A percentile compares a stretch with the other conserved stretches of the same genome.
Conservation (phyloP, 2,329 filamentous ascomycete genomes). For the Anthostomella pinea region DNA sequence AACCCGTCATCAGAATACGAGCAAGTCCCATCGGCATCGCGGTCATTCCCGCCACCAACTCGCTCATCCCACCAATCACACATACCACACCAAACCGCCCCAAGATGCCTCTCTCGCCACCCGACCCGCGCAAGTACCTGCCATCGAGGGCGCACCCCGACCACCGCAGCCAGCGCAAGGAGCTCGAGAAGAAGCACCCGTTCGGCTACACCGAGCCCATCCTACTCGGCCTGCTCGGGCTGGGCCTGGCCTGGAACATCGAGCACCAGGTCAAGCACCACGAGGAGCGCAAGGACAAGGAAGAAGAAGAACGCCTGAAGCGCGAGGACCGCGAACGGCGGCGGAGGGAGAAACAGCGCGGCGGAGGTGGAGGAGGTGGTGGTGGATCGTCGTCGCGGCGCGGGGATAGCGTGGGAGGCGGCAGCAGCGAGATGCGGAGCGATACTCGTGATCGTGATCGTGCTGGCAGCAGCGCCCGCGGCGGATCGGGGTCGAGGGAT, state of each 20-base stretch:
- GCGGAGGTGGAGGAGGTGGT: no score
- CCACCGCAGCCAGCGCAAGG: conserved; percentile 35
- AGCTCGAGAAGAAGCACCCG: conserved; percentile 38
- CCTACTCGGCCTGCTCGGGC: conserved; percentile 28
- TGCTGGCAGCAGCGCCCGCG: not conserved
- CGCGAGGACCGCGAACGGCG: conserved; percentile 18
- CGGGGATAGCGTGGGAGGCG: not conserved
- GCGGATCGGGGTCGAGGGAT: not conserved
- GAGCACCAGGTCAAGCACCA: conserved; percentile 37
- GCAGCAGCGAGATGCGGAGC: conserved; percentile 6
- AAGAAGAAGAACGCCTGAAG: conserved; percentile 20
- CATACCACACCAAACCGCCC: no score
- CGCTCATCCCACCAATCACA: no score
- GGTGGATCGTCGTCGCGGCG: no score
- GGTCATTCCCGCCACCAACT: no score
- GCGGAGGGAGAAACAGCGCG: conserved; percentile 9
- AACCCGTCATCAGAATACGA: no score
- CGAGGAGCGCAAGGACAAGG: conserved; percentile 31
- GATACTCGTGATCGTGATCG: conserved; percentile 2
- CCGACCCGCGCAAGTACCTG: conserved; percentile 28
- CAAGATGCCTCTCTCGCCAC: conserved; percentile 10
- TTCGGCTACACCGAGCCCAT: conserved; percentile 40
- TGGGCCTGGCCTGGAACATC: conserved; percentile 40
- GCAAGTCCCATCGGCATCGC: no score
- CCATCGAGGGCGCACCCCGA: conserved; percentile 39